phyloP scores from a whole-genome alignment of 2,329 filamentous ascomycete species.

The Cladobotryum protrusum region DNA sequence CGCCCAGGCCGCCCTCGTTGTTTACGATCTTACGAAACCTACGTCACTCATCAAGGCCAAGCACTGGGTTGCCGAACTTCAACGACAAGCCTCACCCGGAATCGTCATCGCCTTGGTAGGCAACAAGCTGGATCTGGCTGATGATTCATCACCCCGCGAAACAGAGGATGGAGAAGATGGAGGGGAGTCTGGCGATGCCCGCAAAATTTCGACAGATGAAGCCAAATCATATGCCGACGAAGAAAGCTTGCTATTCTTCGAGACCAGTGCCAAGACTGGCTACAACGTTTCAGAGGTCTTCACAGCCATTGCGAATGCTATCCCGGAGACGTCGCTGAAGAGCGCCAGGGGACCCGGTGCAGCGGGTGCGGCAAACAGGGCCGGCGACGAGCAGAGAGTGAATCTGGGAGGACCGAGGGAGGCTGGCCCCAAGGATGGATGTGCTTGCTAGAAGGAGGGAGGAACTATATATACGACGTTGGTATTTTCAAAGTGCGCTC shows the following conservation, averaged over 20 bases:
- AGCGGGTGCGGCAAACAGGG: slow-evolving; percentile 52
- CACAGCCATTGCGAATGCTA: slow-evolving; percentile 95
- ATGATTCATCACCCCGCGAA: slow-evolving; percentile 43
- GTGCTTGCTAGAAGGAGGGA: slow-evolving; percentile 61
- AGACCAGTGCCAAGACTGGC: slow-evolving; percentile 96
- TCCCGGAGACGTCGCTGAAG: slow-evolving; percentile 94
- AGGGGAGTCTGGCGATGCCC: slow-evolving; percentile 63
- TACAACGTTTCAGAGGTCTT: slow-evolving; percentile 94
- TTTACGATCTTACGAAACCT: slow-evolving; percentile 97
- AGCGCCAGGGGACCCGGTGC: slow-evolving; percentile 70
- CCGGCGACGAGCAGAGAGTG: slow-evolving; percentile 66
- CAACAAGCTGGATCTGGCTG: slow-evolving; percentile 90
- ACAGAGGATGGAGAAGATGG: slow-evolving; percentile 51
- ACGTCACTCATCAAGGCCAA: slow-evolving; percentile 94
- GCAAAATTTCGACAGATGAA: slow-evolving; percentile 86
- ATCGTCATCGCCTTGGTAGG: slow-evolving; percentile 96
- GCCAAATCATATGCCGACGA: slow-evolving; percentile 92
- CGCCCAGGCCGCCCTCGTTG: slow-evolving; percentile 92
- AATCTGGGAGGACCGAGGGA: slow-evolving; percentile 72
- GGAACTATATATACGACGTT: slow-evolving; percentile 2
- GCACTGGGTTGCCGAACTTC: slow-evolving; percentile 97
- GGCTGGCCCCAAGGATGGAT: slow-evolving; percentile 78
- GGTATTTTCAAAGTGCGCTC: slow-evolving; percentile 3
- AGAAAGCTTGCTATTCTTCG: slow-evolving; percentile 90
- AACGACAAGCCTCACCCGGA: slow-evolving; percentile 89